Percentiles rank a stretch among this genome's conserved stretches.
Conservation (phyloP, 768 basidiomycete genomes). For the Pulveroboletus sp. region DNA sequence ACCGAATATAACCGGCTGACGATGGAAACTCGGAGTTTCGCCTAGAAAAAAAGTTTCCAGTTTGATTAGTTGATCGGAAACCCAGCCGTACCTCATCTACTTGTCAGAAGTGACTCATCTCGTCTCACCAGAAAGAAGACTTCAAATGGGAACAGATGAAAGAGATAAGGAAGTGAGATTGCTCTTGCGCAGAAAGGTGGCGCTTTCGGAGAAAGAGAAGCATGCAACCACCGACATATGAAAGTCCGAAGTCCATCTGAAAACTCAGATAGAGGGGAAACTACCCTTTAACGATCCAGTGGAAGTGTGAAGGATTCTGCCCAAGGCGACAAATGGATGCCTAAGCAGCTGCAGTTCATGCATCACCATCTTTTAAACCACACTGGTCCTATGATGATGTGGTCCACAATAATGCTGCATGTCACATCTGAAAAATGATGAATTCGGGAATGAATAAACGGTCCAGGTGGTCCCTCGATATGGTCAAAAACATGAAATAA, state of each 20-base stretch:
- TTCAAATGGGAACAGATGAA: constrained; percentile 20
- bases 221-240: constrained; percentile 24
- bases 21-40: constrained; percentile 17
- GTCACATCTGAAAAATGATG: constrained; percentile 20
- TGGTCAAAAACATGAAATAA: constrained; percentile 22
- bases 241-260: constrained; percentile 29
- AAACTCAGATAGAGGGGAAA: constrained; percentile 27
- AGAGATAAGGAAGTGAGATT: constrained; percentile 18
- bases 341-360: constrained; percentile 6
- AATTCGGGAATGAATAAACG: constrained; percentile 23
- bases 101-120: constrained; percentile 12
- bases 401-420: constrained; percentile 14
- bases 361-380: constrained; percentile 7
- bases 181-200: constrained; percentile 15
- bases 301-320: constrained; percentile 3
- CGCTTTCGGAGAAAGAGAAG: constrained; percentile 23
- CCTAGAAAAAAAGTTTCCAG: constrained; percentile 19
- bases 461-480: constrained; percentile 25
- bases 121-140: constrained; percentile 13
- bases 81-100: constrained; percentile 11
- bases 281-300: constrained; percentile 11
- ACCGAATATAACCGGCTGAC: constrained; percentile 7
- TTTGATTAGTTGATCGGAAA: constrained; percentile 11
- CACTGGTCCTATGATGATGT: constrained; percentile 3
- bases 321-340: constrained; percentile 5